Conservation (phyloP, 495 filamentous ascomycete genomes). For the Aspergillus egyptiacus region DNA sequence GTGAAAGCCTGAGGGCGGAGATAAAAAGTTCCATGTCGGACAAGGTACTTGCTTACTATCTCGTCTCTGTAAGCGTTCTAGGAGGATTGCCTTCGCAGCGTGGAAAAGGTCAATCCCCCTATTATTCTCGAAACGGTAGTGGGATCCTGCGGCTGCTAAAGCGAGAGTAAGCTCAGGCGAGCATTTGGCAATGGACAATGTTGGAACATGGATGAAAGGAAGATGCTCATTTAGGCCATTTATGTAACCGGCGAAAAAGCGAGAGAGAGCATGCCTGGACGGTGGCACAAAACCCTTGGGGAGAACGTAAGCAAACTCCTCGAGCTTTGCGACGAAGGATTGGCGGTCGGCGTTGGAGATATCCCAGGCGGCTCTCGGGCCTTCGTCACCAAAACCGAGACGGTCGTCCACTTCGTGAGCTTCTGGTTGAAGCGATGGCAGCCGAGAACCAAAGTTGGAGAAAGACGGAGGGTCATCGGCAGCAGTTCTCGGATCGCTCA, state of each 20-base stretch:
- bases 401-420: constrained; percentile 52
- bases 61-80: constrained; percentile 42
- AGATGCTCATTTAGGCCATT: constrained; percentile 46
- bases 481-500: constrained; percentile 33
- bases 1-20: constrained; percentile 33
- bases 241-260: constrained; percentile 46
- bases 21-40: constrained; percentile 40
- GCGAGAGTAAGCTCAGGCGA: constrained; percentile 44
- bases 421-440: constrained; percentile 63
- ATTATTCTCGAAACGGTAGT: constrained; percentile 59
- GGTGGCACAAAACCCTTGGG: constrained; percentile 59
- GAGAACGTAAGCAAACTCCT: constrained; percentile 61
- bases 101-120: constrained; percentile 66
- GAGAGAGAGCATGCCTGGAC: constrained; percentile 40
- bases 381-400: constrained; percentile 40
- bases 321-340: constrained; percentile 55
- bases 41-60: constrained; percentile 42
- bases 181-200: constrained; percentile 39
- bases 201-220: constrained; percentile 46
- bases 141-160: constrained; percentile 44
- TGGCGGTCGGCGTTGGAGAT: constrained; percentile 59
- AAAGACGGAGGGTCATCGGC: constrained; percentile 45
- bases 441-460: constrained; percentile 62
- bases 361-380: constrained; percentile 53
- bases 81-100: constrained; percentile 47